These are phyloP conservation scores for Avena insularis DNA, from an alignment of 176 grass and related monocot species.

Conservation along the genomic window DNA sequence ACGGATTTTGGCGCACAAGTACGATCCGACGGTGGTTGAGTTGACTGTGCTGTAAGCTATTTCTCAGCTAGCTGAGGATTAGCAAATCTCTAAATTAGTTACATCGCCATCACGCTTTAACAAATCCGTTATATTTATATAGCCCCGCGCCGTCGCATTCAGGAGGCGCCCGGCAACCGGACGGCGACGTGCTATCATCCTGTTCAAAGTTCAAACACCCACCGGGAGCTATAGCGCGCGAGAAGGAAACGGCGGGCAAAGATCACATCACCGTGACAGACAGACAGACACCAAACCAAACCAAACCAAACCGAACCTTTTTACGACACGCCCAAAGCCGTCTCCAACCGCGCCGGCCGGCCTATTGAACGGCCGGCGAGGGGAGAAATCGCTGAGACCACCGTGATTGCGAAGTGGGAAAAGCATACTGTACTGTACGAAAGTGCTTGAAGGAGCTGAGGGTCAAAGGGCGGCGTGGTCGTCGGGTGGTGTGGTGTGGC, in stretches of 20 bases:
- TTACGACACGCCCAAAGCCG: too few relatives aligned
- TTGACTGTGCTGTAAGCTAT: too few relatives aligned
- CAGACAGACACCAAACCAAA: not conserved
- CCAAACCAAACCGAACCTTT: not conserved
- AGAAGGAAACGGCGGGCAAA: not conserved
- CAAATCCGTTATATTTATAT: not conserved
- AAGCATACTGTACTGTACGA: not conserved
- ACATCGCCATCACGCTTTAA: not conserved
- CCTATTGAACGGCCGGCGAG: too few relatives aligned
- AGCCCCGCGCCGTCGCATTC: conserved; percentile 5
- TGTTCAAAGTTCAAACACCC: not conserved
- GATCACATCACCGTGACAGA: not conserved
- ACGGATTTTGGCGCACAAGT: too few relatives aligned
- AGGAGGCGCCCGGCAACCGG: not conserved
- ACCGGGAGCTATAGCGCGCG: not conserved
- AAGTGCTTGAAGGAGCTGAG: too few relatives aligned
- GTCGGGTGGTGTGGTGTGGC: not conserved
- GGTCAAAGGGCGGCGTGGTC: not conserved
- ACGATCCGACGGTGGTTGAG: too few relatives aligned
- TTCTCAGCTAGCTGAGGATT: too few relatives aligned
- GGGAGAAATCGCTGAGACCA: too few relatives aligned
- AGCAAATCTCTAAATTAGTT: not conserved
- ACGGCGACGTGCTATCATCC: not conserved
- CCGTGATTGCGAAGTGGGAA: conserved; percentile 17
- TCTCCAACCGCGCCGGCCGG: too few relatives aligned